Percentiles rank a stretch among this genome's conserved stretches.
Conservation (phyloP, 495 filamentous ascomycete species). For the Penicillium simplicissimum region DNA sequence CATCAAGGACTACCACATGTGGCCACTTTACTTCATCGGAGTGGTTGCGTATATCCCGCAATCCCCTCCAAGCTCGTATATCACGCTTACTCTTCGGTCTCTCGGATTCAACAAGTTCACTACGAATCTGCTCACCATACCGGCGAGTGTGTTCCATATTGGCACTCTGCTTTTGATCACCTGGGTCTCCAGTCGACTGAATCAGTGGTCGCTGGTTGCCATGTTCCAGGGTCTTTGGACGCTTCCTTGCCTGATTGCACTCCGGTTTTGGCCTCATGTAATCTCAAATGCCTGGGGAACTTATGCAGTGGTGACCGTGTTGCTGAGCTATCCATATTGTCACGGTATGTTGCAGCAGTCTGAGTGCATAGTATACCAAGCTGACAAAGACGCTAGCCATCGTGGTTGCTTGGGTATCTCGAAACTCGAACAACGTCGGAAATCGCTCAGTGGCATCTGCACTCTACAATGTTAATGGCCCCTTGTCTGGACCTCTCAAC, state of each 20-base stretch:
- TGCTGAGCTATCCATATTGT: conserved; percentile 57
- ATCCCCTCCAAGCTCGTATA: conserved; percentile 54
- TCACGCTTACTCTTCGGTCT: conserved; percentile 60
- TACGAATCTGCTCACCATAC: conserved; percentile 69
- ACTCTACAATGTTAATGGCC: conserved; percentile 47
- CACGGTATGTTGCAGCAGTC: conserved; percentile 29
- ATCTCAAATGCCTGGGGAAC: conserved; percentile 49
- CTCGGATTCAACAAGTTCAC: conserved; percentile 67
- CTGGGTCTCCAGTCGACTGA: conserved; percentile 51
- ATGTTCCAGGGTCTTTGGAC: conserved; percentile 51
- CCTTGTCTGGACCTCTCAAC: neutral
- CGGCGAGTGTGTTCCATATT: conserved; percentile 51
- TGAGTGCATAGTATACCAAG: too few relatives aligned
- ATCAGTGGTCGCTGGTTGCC: conserved; percentile 50
- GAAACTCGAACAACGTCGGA: conserved; percentile 61
- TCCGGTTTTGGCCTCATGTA: conserved; percentile 44
- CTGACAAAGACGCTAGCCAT: conserved; percentile 40
- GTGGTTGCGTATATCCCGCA: conserved; percentile 57
- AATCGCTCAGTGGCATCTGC: conserved; percentile 61
- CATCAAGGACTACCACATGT: conserved; percentile 69
- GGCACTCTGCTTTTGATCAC: conserved; percentile 47
- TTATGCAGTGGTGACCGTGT: conserved; percentile 49
- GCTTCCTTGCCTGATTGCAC: conserved; percentile 51
- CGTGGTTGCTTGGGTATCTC: conserved; percentile 60
- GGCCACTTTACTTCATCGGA: conserved; percentile 68